Percentiles rank a stretch among this genome's conserved stretches.
Evolutionary conservation across 306 rosid species (phyloP).

Genomic region (Pachyrhizus erosus): DNA sequence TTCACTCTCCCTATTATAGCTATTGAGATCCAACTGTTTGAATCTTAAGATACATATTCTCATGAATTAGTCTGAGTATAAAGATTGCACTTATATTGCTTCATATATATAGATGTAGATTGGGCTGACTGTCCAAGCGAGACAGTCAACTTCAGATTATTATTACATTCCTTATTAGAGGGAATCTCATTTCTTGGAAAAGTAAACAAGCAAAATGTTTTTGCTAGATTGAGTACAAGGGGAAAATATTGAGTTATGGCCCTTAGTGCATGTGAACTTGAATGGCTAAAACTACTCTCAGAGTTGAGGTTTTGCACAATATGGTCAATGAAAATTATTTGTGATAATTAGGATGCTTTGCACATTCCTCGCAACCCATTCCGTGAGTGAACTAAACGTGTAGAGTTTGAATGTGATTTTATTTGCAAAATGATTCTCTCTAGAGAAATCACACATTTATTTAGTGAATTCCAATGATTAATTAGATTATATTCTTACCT

Average conservation of each 20-base stretch:
- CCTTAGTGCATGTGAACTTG: not conserved
- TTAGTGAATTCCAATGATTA: not conserved
- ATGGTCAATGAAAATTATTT: not conserved
- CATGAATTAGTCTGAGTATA: not conserved
- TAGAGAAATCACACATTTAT: not conserved
- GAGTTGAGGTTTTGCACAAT: not conserved
- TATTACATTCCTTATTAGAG: not conserved
- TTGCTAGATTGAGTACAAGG: not conserved
- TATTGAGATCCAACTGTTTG: not conserved
- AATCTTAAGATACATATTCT: not conserved
- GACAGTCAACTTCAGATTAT: not conserved
- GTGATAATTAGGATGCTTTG: not conserved
- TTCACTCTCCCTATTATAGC: not conserved
- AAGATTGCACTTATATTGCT: not conserved
- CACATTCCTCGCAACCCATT: not conserved
- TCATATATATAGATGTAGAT: not conserved
- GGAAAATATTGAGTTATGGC: not conserved
- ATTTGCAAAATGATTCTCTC: not conserved
- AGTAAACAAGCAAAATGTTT: not conserved
- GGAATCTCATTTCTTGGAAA: not conserved
- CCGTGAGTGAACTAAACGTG: not conserved
- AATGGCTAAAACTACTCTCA: not conserved
- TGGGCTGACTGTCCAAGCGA: not conserved
- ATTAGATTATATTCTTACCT: not conserved
- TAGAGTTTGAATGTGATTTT: not conserved